Conservation (phyloP, 345 rosid genomes). For the Dipteronia dyeriana region DNA sequence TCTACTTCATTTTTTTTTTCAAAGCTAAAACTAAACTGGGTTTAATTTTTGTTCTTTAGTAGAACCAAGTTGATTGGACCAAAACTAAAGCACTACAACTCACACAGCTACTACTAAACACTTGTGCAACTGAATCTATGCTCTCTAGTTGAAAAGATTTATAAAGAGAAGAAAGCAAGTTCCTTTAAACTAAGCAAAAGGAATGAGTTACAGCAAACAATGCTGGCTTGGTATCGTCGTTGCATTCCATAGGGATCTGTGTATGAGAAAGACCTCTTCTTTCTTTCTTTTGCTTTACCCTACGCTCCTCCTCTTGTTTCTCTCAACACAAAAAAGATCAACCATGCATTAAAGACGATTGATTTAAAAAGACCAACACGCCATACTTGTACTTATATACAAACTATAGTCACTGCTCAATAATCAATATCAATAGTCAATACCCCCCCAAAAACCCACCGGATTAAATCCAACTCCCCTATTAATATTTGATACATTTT, state of each 20-base stretch:
- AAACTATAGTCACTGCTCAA: too few species aligned
- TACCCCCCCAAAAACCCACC: conserved; percentile 38
- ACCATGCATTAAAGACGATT: conserved; percentile 9
- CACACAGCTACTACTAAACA: conserved; percentile 32
- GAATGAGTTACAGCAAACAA: conserved; percentile 64
- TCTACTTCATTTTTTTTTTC: conserved; percentile 24
- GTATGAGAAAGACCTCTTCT: conserved; percentile 83
- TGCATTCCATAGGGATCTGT: conserved; percentile 97
- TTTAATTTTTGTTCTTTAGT: conserved; percentile 24
- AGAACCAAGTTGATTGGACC: conserved; percentile 34
- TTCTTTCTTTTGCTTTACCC: conserved; percentile 56
- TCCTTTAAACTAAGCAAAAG: conserved; percentile 73
- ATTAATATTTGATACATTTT: background rate
- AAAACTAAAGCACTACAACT: conserved; percentile 40
- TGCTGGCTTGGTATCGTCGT: conserved; percentile 52
- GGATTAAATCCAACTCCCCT: conserved; percentile 28
- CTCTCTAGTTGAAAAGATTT: conserved; percentile 34
- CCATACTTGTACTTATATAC: background rate
- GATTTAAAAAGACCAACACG: background rate
- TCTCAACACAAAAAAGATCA: conserved; percentile 7
- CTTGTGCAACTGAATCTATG: conserved; percentile 47
- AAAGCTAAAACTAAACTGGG: background rate
- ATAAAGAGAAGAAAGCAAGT: conserved; percentile 50
- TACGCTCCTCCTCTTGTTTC: conserved; percentile 26
- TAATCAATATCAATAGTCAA: conserved; percentile 12